Percentiles rank a stretch among this genome's conserved stretches.
These are phyloP conservation scores for Gaeumannomyces sp. DNA, from an alignment of 2,329 filamentous ascomycete species.

Conservation along the genomic window DNA sequence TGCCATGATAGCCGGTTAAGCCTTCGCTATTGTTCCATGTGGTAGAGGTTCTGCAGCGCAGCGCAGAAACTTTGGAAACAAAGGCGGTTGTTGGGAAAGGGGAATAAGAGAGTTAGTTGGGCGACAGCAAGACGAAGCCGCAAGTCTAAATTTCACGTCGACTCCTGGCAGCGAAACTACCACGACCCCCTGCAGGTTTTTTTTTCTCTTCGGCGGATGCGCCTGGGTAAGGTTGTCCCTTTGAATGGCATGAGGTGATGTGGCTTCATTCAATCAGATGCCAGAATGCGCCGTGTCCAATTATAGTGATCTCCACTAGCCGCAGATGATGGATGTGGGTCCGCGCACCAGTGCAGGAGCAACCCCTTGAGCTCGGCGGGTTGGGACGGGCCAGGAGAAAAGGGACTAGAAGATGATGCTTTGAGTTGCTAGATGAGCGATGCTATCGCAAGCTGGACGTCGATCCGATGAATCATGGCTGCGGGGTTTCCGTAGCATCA, in stretches of 20 bases:
- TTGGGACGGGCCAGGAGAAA: neutral
- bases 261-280: constrained; percentile 1
- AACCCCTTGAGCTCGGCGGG: neutral
- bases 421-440: neutral
- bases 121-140: neutral
- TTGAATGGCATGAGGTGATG: constrained; percentile 1
- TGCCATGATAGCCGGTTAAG: constrained; percentile 18
- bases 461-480: neutral
- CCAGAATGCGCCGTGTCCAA: neutral
- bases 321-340: neutral
- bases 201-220: neutral
- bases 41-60: neutral
- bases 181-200: neutral
- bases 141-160: neutral
- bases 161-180: neutral
- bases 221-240: neutral
- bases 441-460: neutral
- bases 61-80: neutral
- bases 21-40: constrained; percentile 3
- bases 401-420: neutral
- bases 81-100: neutral
- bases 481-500: neutral
- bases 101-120: neutral
- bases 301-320: neutral
- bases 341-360: neutral